Percentiles rank a stretch among this genome's conserved stretches.
These are phyloP conservation scores for Penicillium angulare DNA, from an alignment of 495 filamentous ascomycete genomes.

Conservation along the genomic window DNA sequence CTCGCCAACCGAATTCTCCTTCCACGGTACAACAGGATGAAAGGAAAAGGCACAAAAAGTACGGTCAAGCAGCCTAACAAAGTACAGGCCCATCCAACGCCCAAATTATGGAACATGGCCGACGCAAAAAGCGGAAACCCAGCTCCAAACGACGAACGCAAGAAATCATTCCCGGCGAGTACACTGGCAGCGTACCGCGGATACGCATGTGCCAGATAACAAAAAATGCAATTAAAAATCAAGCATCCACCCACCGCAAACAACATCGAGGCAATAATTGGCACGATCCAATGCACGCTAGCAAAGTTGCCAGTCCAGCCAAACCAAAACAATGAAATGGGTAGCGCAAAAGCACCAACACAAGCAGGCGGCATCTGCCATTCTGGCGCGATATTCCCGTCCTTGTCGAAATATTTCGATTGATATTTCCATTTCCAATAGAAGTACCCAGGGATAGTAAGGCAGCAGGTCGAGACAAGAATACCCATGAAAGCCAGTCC, in stretches of 20 bases:
- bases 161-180: slow-evolving; percentile 51
- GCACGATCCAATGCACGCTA: slow-evolving; percentile 58
- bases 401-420: slow-evolving; percentile 37
- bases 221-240: slow-evolving; percentile 52
- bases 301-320: slow-evolving; percentile 54
- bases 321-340: slow-evolving; percentile 59
- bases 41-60: slow-evolving; percentile 39
- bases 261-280: slow-evolving; percentile 52
- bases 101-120: slow-evolving; percentile 55
- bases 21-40: slow-evolving; percentile 32
- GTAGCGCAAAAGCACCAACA: slow-evolving; percentile 46
- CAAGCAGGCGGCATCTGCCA: slow-evolving; percentile 50
- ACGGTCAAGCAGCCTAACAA: slow-evolving; percentile 57
- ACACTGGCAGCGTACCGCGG: slow-evolving; percentile 46
- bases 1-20: slow-evolving; percentile 24
- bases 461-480: slow-evolving; percentile 34
- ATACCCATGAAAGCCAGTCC: slow-evolving; percentile 54
- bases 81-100: slow-evolving; percentile 60
- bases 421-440: slow-evolving; percentile 39
- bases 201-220: slow-evolving; percentile 49
- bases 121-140: slow-evolving; percentile 50
- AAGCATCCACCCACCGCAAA: slow-evolving; percentile 55
- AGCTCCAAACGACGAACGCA: slow-evolving; percentile 46
- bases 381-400: slow-evolving; percentile 37
- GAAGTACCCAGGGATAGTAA: slow-evolving; percentile 47